A percentile compares a stretch with the other conserved stretches of the same genome.
Evolutionary conservation across 495 filamentous ascomycete species (phyloP).

Genomic region (Darksidea phi): DNA sequence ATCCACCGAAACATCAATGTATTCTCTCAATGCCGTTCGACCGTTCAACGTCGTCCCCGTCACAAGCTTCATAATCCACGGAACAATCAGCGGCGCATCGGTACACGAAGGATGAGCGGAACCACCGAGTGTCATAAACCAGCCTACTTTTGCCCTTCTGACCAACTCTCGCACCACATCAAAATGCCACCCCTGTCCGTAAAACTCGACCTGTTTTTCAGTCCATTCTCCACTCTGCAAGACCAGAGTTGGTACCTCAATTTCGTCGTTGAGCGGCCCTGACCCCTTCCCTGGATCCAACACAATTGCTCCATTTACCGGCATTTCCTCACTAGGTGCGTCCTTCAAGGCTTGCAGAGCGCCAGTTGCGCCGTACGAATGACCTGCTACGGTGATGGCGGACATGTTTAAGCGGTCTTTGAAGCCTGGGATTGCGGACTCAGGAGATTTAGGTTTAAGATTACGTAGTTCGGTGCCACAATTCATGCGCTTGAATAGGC

Average conservation of each 20-base stretch:
- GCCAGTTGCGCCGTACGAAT: conserved; percentile 56
- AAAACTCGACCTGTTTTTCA: conserved; percentile 47
- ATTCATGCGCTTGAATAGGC: conserved; percentile 48
- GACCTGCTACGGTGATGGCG: conserved; percentile 50
- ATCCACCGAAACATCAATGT: conserved; percentile 49
- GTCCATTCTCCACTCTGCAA: conserved; percentile 56
- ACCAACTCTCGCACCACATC: conserved; percentile 51
- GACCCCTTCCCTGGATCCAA: conserved; percentile 49
- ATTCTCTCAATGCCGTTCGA: conserved; percentile 45
- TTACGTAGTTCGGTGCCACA: conserved; percentile 40
- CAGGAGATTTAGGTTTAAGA: conserved; percentile 37
- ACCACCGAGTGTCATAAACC: conserved; percentile 54
- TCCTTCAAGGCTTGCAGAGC: conserved; percentile 50
- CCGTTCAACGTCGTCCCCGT: conserved; percentile 46
- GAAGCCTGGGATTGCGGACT: conserved; percentile 36
- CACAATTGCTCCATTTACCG: conserved; percentile 33
- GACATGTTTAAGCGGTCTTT: conserved; percentile 41
- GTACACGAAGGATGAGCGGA: conserved; percentile 55
- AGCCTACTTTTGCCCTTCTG: conserved; percentile 39
- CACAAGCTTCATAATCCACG: conserved; percentile 49
- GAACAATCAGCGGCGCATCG: conserved; percentile 55
- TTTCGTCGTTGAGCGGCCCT: conserved; percentile 53
- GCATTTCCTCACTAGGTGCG: conserved; percentile 22
- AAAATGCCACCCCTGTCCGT: conserved; percentile 52
- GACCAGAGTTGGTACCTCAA: conserved; percentile 51